Evolutionary conservation across 768 basidiomycete genomes (phyloP).

Genomic region (Suillus tomentosus): DNA sequence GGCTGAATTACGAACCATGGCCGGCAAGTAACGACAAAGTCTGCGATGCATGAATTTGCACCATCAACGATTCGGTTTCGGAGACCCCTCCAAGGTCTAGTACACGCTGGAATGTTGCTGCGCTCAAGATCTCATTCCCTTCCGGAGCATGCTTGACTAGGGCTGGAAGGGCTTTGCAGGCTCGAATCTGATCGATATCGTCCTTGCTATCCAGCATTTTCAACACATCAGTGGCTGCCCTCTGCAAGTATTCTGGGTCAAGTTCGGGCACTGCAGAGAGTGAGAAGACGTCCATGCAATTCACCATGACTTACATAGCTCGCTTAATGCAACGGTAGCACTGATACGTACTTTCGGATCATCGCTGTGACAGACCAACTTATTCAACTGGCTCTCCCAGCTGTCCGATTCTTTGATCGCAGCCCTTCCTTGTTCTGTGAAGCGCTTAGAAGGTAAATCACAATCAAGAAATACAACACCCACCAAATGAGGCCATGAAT

Average conservation of each 20-base stretch:
- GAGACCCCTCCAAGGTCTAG: not conserved
- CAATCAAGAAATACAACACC: not conserved
- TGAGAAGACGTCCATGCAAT: not conserved
- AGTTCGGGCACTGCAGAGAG: not conserved
- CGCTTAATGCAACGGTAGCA: slow-evolving; percentile 1
- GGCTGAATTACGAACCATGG: not conserved
- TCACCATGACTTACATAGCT: slow-evolving; percentile 4
- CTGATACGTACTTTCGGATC: slow-evolving; percentile 1
- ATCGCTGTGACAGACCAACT: not conserved
- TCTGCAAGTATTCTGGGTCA: not conserved
- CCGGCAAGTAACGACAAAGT: slow-evolving; percentile 5
- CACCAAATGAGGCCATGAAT: slow-evolving; percentile 14
- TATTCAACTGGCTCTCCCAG: not conserved
- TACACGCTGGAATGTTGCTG: slow-evolving; percentile 4
- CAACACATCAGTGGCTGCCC: not conserved
- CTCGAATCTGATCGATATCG: slow-evolving; percentile 1
- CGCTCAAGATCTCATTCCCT: slow-evolving; percentile 2
- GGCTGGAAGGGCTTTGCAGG: slow-evolving; percentile 7
- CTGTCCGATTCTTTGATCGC: not conserved
- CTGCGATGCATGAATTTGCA: slow-evolving; percentile 6
- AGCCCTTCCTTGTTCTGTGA: slow-evolving; percentile 8
- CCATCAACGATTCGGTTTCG: not conserved
- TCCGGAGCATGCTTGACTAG: not conserved
- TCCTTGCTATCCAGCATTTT: slow-evolving; percentile 9
- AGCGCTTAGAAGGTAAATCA: not conserved